Evolutionary conservation across 805 yeast species (phyloP), one percentile per base, ranked within the genome.

Genomic region (Kazachstania viticola): DNA sequence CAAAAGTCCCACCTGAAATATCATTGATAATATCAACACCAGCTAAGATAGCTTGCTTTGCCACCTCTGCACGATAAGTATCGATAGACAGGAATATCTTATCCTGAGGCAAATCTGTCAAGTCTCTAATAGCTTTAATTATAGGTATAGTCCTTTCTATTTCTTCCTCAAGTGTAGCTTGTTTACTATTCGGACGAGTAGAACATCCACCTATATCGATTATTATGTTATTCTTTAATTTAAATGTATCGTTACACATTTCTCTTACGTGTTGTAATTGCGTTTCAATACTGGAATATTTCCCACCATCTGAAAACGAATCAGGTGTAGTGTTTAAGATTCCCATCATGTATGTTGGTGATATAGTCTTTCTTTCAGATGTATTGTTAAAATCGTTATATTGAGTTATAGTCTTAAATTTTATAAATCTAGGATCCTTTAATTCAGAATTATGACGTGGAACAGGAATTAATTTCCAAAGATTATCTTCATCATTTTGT

Each of bases 11-110:
- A 48, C 81, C 82, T 29, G 87, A 76, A 5, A 91, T 76, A 52
- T 91, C 99, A 56, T 91, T 91, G 47, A 91, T 75, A 19, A 91
- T 80, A 52, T 87, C 87, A 1, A 93, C 95, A 4, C 97, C 98
- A 1, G 73, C 75, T 11, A 51, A 47, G 15, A 91, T 61, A 0
- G 84, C 71, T 27, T 64, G 69, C 30, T 62, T 62, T 0, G 97
- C 97, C 9, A 91, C 94, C 1, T 48, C 45, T 0, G 85, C 58
- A 25, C 94, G 64, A 51, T 78, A 91, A 0, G 98, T 87, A 52
- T 91, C 99, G n/a, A 91, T 64, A 11, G 95, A 82, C 17, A 91
- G 60, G 3, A 80, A 46, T 0, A 73, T 60, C 14, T 59, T 48
- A 1, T 32, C 63, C 51, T 35, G 72, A 38, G 37, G 48, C 5